These are phyloP conservation scores for Pichia sp. DNA, from an alignment of 1,139 yeast species.

Conservation along the genomic window DNA sequence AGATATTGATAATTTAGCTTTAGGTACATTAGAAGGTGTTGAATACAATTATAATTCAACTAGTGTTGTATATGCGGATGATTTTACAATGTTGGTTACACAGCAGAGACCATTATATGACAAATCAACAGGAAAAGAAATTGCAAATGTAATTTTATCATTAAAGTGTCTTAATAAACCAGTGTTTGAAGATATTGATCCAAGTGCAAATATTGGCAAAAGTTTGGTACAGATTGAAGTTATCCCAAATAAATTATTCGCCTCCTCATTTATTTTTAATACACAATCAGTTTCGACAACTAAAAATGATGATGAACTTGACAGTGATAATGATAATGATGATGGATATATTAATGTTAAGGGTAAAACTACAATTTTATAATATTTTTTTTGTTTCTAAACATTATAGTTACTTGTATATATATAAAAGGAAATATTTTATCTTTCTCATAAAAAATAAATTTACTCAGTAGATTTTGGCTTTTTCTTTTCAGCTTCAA, in stretches of 20 bases:
- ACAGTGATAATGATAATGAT: constrained; percentile 11
- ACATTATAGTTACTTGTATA: background rate
- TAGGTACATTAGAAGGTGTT: constrained; percentile 30
- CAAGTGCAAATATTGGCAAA: constrained; percentile 19
- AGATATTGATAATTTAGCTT: constrained; percentile 23
- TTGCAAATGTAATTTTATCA: constrained; percentile 26
- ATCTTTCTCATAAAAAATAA: background rate
- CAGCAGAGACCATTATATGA: constrained; percentile 30
- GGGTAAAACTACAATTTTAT: constrained; percentile 26
- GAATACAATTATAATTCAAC: constrained; percentile 28
- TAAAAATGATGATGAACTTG: constrained; percentile 11
- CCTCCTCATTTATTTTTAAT: constrained; percentile 24
- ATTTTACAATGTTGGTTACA: constrained; percentile 19
- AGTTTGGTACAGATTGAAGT: constrained; percentile 30
- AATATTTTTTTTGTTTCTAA: background rate
- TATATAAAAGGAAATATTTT: background rate
- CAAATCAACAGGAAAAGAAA: constrained; percentile 19
- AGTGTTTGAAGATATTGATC: constrained; percentile 20
- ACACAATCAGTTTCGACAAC: constrained; percentile 20
- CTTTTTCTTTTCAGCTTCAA: constrained; percentile 84
- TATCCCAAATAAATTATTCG: constrained; percentile 24
- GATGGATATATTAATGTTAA: constrained; percentile 30
- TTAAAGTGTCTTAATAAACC: constrained; percentile 20
- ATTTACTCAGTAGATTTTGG: constrained; percentile 33
- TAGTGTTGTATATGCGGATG: constrained; percentile 16